Conservation (phyloP, 768 basidiomycete genomes). For the Lactifluus volemus region DNA sequence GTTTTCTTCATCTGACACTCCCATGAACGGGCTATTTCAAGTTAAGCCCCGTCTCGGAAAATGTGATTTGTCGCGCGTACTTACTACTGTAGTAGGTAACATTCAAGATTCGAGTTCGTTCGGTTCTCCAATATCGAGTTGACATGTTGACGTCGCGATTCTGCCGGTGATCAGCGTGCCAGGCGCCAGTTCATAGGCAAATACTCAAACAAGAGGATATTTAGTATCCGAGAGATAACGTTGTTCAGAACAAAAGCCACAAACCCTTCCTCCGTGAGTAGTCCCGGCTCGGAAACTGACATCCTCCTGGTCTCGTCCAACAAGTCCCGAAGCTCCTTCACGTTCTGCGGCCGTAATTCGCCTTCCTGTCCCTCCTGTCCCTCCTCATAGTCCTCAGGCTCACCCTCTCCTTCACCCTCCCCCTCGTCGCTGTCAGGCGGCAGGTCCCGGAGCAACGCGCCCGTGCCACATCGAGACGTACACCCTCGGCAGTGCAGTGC, state of each 20-base stretch:
- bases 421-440: conserved; percentile 27
- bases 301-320: conserved; percentile 18
- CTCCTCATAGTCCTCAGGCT: conserved; percentile 28
- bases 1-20: no score
- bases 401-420: conserved; percentile 23
- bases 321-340: conserved; percentile 16
- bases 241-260: conserved; percentile 2
- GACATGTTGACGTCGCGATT: no score
- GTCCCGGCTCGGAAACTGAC: conserved; percentile 2
- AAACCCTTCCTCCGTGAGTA: conserved; percentile 2
- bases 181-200: no score
- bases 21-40: no score
- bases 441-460: conserved; percentile 44
- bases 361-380: conserved; percentile 22
- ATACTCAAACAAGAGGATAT: no score
- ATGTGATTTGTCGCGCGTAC: no score
- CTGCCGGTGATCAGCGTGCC: no score
- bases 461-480: conserved; percentile 72
- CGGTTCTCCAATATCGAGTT: no score
- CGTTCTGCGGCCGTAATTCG: conserved; percentile 19
- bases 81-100: no score
- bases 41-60: no score
- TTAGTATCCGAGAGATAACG: no score
- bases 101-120: no score
- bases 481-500: conserved; percentile 37